These are phyloP conservation scores for Colletotrichum tropicale DNA, from an alignment of 2,329 filamentous ascomycete species.

Conservation along the genomic window DNA sequence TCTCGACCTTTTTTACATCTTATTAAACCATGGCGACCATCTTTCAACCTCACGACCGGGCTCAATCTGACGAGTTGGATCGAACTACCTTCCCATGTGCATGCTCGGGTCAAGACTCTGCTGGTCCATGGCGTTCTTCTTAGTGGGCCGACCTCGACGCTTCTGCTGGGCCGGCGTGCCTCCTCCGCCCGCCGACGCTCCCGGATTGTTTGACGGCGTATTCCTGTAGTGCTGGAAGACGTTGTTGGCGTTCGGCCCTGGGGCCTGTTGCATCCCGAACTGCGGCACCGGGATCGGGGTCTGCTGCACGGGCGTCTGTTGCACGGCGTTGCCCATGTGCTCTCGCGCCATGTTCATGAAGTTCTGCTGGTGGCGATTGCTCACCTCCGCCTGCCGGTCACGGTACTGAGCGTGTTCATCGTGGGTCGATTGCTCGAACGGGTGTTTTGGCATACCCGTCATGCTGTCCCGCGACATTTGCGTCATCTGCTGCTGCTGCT, in stretches of 20 bases:
- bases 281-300: slow-evolving; percentile 22
- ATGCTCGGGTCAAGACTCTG: slow-evolving; percentile 9
- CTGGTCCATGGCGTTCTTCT: slow-evolving; percentile 15
- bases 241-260: background rate
- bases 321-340: slow-evolving; percentile 16
- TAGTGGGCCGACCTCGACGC: slow-evolving; percentile 17
- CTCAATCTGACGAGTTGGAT: background rate
- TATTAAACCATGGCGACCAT: background rate
- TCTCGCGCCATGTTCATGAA: slow-evolving; percentile 16
- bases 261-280: slow-evolving; percentile 19
- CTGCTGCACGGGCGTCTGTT: slow-evolving; percentile 19
- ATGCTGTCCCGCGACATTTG: slow-evolving; percentile 19
- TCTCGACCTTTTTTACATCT: background rate
- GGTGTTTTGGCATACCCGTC: slow-evolving; percentile 16
- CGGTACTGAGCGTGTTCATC: slow-evolving; percentile 22
- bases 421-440: slow-evolving; percentile 19
- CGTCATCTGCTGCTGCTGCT: slow-evolving; percentile 15
- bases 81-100: slow-evolving; percentile 1
- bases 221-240: slow-evolving; percentile 21
- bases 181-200: background rate
- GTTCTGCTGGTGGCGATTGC: slow-evolving; percentile 4
- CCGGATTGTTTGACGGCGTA: background rate
- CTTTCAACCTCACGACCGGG: background rate
- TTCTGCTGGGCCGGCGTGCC: slow-evolving; percentile 12
- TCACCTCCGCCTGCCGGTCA: slow-evolving; percentile 12